Percentiles rank a stretch among this genome's conserved stretches.
phyloP scores from a whole-genome alignment of 208 protist genomes.

The Endotrypanum monterogeii region DNA sequence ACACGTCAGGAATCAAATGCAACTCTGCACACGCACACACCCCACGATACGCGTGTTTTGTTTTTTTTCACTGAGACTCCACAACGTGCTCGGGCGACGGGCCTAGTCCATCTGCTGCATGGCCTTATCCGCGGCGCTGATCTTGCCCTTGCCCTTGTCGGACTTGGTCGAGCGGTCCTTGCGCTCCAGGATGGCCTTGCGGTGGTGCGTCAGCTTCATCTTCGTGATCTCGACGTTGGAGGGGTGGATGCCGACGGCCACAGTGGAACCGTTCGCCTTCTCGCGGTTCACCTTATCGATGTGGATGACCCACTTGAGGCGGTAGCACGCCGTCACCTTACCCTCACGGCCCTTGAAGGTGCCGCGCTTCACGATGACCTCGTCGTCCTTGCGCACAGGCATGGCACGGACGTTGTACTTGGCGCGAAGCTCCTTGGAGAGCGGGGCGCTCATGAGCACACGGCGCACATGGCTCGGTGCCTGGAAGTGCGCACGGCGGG shows the following conservation, averaged over 20 bases:
- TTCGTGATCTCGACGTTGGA: slow-evolving; percentile 99
- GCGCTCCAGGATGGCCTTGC: slow-evolving; percentile 97
- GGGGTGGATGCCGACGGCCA: slow-evolving; percentile 96
- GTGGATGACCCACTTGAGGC: slow-evolving; percentile 99
- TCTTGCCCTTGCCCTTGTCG: slow-evolving; percentile 94
- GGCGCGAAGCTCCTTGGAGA: slow-evolving; percentile 98
- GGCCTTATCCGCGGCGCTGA: slow-evolving; percentile 88
- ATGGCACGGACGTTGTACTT: slow-evolving; percentile 99
- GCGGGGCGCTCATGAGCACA: slow-evolving; percentile 97
- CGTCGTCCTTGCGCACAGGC: slow-evolving; percentile 99
- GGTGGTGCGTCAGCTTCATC: slow-evolving; percentile 98
- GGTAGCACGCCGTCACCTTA: slow-evolving; percentile 98
- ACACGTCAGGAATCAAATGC: background rate
- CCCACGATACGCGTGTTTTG: background rate
- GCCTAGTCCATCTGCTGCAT: slow-evolving; percentile 94
- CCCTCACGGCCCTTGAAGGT: slow-evolving; percentile 96
- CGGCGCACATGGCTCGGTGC: slow-evolving; percentile 96
- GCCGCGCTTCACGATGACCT: slow-evolving; percentile 97
- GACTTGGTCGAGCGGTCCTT: slow-evolving; percentile 88
- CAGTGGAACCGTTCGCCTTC: slow-evolving; percentile 96
- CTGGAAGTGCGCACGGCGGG: slow-evolving; percentile 99
- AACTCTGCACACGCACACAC: background rate
- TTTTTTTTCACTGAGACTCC: background rate
- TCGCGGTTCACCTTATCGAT: slow-evolving; percentile 98
- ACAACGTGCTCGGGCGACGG: background rate